Evolutionary conservation across 805 yeast genomes (phyloP), one percentile per base, ranked within the genome.

Genomic region (Wickerhamomyces silvicola): DNA sequence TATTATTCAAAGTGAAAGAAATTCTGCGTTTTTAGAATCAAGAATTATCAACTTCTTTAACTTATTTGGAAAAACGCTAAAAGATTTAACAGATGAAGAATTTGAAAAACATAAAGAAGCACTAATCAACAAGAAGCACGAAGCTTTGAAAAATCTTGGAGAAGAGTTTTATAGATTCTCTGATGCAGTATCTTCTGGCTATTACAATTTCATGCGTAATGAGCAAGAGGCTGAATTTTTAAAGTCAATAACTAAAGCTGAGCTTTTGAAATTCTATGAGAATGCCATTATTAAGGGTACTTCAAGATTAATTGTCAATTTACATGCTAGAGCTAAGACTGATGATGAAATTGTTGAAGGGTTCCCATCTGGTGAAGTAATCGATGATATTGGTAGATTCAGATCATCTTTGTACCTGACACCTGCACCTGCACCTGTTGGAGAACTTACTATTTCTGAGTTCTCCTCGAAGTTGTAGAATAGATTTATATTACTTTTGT

Each of bases 1-100:
- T 10, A 62, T 88, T 43, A 70, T 88, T 31, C 98, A 90, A 60
- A 79, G 92, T 38, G 97, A 86, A 54, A 75, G 81, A 52, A 59
- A 84, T 2, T 67, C 92, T 3, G 72, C 69, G 10, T 88, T 78
- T 54, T 65, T 92, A 39, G 85, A 84, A 50, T 70, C 70, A 41
- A 71, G 98, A 56, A 81, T 92, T 35, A 80, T 73, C 22, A 69
- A 70, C 33, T 86, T 85, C 51, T 60, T 87, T 33, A 55, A 55
- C 12, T 32, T 35, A 3, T 70, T 79, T 44, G 67, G 69, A 7
- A 50, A 53, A 11, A 55, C 66, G 17, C 47, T 86, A 27, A 59
- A 56, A 4, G 58, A 62, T 4, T 60, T 90, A 65, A 49, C 73
- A 2, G 75, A 69, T 4, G 81, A 69, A 13, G 92, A 79, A 35